A percentile compares a stretch with the other conserved stretches of the same genome.
These are phyloP conservation scores for Monosporascus sp. DNA, from an alignment of 2,329 filamentous ascomycete genomes.

Conservation along the genomic window DNA sequence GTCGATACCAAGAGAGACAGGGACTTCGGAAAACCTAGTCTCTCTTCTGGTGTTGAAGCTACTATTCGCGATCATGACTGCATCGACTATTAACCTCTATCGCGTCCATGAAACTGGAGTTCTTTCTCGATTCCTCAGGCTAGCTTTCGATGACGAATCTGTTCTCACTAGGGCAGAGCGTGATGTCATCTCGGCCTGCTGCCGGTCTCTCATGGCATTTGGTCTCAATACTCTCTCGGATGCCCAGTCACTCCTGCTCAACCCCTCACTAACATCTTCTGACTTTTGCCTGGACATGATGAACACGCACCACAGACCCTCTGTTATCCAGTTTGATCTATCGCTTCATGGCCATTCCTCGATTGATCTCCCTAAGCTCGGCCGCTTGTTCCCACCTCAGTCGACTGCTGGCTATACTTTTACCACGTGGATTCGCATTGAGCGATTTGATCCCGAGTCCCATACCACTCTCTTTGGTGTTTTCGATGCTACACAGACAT, in stretches of 20 bases:
- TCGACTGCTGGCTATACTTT: conserved; percentile 84
- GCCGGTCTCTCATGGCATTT: conserved; percentile 63
- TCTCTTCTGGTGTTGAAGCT: conserved; percentile 63
- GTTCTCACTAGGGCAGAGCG: conserved; percentile 51
- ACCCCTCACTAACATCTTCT: conserved; percentile 48
- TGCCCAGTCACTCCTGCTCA: conserved; percentile 65
- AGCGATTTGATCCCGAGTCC: conserved; percentile 74
- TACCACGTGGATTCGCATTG: conserved; percentile 81
- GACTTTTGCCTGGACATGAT: conserved; percentile 71
- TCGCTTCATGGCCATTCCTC: conserved; percentile 84
- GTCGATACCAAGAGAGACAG: conserved; percentile 47
- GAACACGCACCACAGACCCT: conserved; percentile 67
- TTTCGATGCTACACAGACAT: conserved; percentile 86
- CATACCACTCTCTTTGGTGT: conserved; percentile 96
- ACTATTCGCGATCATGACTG: conserved; percentile 50
- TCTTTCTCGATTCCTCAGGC: conserved; percentile 58
- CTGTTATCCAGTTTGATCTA: conserved; percentile 91
- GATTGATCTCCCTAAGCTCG: conserved; percentile 82
- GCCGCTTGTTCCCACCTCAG: conserved; percentile 76
- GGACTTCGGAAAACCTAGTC: conserved; percentile 41
- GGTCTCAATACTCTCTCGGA: conserved; percentile 79
- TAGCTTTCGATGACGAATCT: conserved; percentile 52
- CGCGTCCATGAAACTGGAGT: conserved; percentile 69
- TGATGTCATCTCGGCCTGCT: conserved; percentile 59
- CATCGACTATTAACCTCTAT: conserved; percentile 64